Conservation (phyloP, 495 filamentous ascomycete species). For the Hypoxylon subgilvum region DNA sequence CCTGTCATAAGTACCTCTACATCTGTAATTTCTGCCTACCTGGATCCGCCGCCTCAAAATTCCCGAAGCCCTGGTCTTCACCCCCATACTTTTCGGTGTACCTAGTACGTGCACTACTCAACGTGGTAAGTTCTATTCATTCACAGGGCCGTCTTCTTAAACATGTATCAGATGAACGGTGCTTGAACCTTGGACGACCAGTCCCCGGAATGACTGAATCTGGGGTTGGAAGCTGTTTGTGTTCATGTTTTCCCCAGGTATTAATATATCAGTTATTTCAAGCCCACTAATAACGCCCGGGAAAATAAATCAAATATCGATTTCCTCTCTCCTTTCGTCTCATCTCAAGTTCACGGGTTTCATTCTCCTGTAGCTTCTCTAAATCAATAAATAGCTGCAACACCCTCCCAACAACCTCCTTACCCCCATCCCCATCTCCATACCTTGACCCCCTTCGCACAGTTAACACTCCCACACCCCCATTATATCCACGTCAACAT, state of each 20-base stretch:
- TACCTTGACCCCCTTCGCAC: constrained; percentile 16
- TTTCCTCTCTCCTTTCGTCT: constrained; percentile 25
- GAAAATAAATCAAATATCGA: constrained; percentile 16
- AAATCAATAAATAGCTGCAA: constrained; percentile 30
- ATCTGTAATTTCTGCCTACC: not conserved
- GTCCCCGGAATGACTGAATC: constrained; percentile 38
- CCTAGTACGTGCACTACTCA: constrained; percentile 22
- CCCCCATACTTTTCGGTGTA: constrained; percentile 36
- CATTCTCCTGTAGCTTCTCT: constrained; percentile 25
- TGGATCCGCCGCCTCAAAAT: constrained; percentile 11
- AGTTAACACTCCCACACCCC: constrained; percentile 3
- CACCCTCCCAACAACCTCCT: constrained; percentile 6
- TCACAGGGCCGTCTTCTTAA: constrained; percentile 5
- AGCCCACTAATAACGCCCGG: constrained; percentile 23
- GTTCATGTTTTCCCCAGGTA: constrained; percentile 34
- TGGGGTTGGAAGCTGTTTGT: constrained; percentile 34
- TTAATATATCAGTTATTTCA: constrained; percentile 33
- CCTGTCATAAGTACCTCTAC: constrained; percentile 18
- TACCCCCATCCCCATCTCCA: not conserved
- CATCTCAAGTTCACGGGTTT: constrained; percentile 29
- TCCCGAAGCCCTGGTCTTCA: constrained; percentile 10
- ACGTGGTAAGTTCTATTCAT: constrained; percentile 25
- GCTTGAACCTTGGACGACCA: constrained; percentile 21
- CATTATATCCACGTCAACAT: constrained; percentile 34
- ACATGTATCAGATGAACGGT: constrained; percentile 28